phyloP scores from a whole-genome alignment of 371 early-diverging fungal genomes.

The Mucor irregularis region DNA sequence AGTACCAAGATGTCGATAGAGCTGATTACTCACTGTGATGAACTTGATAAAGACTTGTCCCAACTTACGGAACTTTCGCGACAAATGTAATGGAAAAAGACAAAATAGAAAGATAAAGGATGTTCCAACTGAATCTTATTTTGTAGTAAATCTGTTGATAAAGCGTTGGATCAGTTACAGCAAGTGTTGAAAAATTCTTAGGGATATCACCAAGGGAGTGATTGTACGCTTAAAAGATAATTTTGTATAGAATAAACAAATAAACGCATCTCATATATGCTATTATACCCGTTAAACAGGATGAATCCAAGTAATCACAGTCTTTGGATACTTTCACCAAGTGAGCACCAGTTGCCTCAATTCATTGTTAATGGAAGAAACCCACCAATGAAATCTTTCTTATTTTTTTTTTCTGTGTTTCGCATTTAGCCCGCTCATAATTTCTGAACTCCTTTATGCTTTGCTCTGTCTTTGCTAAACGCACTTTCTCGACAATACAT shows the following conservation, averaged over 20 bases:
- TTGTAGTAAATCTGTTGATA: constrained; percentile 21
- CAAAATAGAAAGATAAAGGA: neutral
- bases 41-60: constrained; percentile 28
- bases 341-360: too few relatives aligned
- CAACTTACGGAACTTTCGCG: constrained; percentile 19
- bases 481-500: neutral
- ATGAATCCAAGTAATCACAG: too few relatives aligned
- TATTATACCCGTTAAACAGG: too few relatives aligned
- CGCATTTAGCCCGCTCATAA: too few relatives aligned
- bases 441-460: neutral
- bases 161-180: constrained; percentile 20
- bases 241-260: too few relatives aligned
- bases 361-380: too few relatives aligned
- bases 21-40: constrained; percentile 31
- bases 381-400: too few relatives aligned
- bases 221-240: too few relatives aligned
- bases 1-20: constrained; percentile 20
- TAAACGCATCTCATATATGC: too few relatives aligned
- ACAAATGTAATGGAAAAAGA: constrained; percentile 18
- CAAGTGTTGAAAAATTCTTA: constrained; percentile 13
- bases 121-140: neutral
- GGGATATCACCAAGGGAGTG: too few relatives aligned
- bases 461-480: neutral
- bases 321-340: too few relatives aligned
- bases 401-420: too few relatives aligned